phyloP scores from a whole-genome alignment of 2,329 filamentous ascomycete species.

The Calonectria ilicicola region DNA sequence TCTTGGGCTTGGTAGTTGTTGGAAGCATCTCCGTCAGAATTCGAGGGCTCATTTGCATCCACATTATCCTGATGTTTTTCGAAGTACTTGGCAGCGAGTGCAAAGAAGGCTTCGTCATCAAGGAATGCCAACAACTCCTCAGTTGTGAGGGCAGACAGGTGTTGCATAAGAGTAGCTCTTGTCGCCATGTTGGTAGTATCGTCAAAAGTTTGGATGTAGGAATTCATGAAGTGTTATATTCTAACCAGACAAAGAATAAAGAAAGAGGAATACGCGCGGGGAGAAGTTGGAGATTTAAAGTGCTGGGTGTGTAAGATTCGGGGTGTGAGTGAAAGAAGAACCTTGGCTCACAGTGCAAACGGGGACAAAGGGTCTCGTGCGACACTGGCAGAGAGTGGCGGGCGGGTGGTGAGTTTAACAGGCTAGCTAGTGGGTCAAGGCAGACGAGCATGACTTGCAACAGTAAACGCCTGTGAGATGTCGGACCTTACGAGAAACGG shows the following conservation, averaged over 20 bases:
- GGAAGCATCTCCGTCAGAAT: neutral
- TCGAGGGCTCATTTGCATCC: neutral
- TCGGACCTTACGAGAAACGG: neutral
- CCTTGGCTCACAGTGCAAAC: neutral
- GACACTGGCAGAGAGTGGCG: neutral
- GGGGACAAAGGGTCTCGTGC: neutral
- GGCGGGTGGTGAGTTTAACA: neutral
- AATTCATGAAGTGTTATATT: neutral
- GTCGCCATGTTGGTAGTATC: constrained; percentile 26
- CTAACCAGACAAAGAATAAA: too few relatives aligned
- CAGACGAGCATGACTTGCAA: neutral
- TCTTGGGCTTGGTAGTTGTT: neutral
- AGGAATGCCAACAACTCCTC: constrained; percentile 34
- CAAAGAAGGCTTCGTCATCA: constrained; percentile 34
- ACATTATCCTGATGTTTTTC: neutral
- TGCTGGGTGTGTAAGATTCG: neutral
- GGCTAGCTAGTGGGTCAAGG: too few relatives aligned
- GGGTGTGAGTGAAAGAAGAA: neutral
- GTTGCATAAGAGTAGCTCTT: constrained; percentile 30
- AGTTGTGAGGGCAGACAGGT: constrained; percentile 25
- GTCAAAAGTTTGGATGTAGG: neutral
- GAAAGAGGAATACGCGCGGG: too few relatives aligned
- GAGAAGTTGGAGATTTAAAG: neutral
- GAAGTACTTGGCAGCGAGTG: constrained; percentile 32
- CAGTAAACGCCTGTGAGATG: neutral